Evolutionary conservation across 331 rosid genomes (phyloP).

Genomic region (Prunus yedoensis): DNA sequence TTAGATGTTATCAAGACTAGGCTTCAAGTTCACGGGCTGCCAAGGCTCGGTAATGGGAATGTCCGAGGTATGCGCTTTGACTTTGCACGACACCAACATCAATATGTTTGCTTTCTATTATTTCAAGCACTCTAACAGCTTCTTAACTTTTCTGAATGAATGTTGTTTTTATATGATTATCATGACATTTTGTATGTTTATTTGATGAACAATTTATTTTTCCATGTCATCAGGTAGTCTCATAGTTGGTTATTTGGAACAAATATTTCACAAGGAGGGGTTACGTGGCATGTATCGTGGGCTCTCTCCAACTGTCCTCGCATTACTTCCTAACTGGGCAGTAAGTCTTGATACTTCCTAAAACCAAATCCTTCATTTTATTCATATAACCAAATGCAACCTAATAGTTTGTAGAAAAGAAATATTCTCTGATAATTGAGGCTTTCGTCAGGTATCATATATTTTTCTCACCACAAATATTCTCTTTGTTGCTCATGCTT

Average conservation of each 20-base stretch:
- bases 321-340: slow-evolving; percentile 90
- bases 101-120: no score
- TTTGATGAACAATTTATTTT: background rate
- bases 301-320: slow-evolving; percentile 71
- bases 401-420: no score
- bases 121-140: no score
- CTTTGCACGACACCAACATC: background rate
- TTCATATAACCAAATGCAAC: no score
- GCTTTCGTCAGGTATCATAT: background rate
- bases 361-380: no score
- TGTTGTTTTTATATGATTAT: background rate
- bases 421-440: background rate
- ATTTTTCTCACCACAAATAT: background rate
- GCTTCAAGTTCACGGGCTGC: slow-evolving; percentile 80
- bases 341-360: slow-evolving; percentile 45
- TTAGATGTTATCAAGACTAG: slow-evolving; percentile 89
- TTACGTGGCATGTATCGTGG: slow-evolving; percentile 90
- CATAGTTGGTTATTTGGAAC: slow-evolving; percentile 68
- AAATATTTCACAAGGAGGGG: slow-evolving; percentile 72
- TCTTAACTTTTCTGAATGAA: no score
- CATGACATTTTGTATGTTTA: background rate
- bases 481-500: background rate
- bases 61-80: slow-evolving; percentile 39
- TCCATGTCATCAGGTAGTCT: slow-evolving; percentile 51
- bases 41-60: slow-evolving; percentile 40